Evolutionary conservation across 1,284 basidiomycete genomes (phyloP).

Genomic region (Sphagnurus paluster): DNA sequence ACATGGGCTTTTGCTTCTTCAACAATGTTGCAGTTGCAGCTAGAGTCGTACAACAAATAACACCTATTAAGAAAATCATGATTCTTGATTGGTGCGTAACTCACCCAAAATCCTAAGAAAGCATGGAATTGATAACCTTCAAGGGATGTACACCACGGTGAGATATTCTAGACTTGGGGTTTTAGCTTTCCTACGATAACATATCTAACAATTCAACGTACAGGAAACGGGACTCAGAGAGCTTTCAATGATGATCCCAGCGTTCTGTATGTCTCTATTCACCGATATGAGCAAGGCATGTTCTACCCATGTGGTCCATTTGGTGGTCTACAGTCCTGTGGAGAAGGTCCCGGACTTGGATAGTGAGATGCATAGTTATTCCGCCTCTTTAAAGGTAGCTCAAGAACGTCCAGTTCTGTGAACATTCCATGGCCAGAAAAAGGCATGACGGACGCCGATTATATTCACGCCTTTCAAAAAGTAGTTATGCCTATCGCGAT

Average conservation of each 20-base stretch:
- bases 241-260: conserved; percentile 91
- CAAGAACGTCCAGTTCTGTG: conserved; percentile 63
- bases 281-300: conserved; percentile 88
- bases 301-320: conserved; percentile 95
- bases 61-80: conserved; percentile 76
- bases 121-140: conserved; percentile 9
- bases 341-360: conserved; percentile 81
- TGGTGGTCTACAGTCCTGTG: conserved; percentile 84
- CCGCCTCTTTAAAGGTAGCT: conserved; percentile 23
- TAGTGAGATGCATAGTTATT: conserved; percentile 57
- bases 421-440: conserved; percentile 94
- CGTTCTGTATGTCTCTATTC: conserved; percentile 95
- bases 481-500: conserved; percentile 97
- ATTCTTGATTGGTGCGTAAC: conserved; percentile 90
- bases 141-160: conserved; percentile 98
- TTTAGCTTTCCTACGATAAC: background rate
- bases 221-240: conserved; percentile 95
- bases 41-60: conserved; percentile 72
- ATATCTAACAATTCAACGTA: background rate
- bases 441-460: conserved; percentile 95
- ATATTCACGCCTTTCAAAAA: conserved; percentile 94
- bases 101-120: conserved; percentile 3
- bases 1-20: conserved; percentile 99
- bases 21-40: conserved; percentile 97
- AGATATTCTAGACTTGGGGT: background rate